A percentile compares a stretch with the other conserved stretches of the same genome.
Evolutionary conservation across 2,329 filamentous ascomycete genomes (phyloP).

Genomic region (Sphaceloma murrayae): DNA sequence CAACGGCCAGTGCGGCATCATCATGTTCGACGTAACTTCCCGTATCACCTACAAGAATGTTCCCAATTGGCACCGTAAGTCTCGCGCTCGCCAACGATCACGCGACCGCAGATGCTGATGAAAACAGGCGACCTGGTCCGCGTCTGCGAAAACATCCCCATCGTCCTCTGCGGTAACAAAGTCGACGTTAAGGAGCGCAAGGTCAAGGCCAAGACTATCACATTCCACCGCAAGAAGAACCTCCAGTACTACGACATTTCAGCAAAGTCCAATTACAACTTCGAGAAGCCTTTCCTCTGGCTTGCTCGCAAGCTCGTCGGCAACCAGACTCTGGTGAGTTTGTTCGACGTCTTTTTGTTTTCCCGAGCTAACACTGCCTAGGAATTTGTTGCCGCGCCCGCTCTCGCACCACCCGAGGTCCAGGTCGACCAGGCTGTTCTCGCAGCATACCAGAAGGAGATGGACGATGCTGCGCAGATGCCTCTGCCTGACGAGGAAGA

Average conservation of each 20-base stretch:
- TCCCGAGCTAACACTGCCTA: conserved; percentile 38
- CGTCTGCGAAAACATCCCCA: conserved; percentile 98
- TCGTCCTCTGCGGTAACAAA: conserved; percentile 98
- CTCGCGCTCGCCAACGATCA: neutral
- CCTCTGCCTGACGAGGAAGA: conserved; percentile 95
- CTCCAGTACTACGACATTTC: conserved; percentile 99
- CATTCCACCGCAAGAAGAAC: conserved; percentile 99
- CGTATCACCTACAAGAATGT: conserved; percentile 99
- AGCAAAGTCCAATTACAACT: conserved; percentile 99
- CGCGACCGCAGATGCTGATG: conserved; percentile 8
- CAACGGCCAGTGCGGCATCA: conserved; percentile 99
- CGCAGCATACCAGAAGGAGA: conserved; percentile 76
- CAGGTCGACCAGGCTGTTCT: conserved; percentile 77
- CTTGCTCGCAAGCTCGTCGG: conserved; percentile 96
- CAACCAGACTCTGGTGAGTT: conserved; percentile 70
- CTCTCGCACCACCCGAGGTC: conserved; percentile 87
- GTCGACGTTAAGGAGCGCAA: conserved; percentile 99
- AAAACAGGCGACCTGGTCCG: conserved; percentile 82
- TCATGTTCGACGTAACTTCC: conserved; percentile 99
- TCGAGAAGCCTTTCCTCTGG: conserved; percentile 99
- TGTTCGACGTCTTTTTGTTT: too few species aligned
- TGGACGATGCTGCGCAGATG: conserved; percentile 67
- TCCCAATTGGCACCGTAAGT: conserved; percentile 99
- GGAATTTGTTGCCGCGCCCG: conserved; percentile 95
- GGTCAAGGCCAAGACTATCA: conserved; percentile 99